Evolutionary conservation across 2,329 filamentous ascomycete genomes (phyloP), one percentile per base, ranked within the genome.

Genomic region (Bipolaris cookei): DNA sequence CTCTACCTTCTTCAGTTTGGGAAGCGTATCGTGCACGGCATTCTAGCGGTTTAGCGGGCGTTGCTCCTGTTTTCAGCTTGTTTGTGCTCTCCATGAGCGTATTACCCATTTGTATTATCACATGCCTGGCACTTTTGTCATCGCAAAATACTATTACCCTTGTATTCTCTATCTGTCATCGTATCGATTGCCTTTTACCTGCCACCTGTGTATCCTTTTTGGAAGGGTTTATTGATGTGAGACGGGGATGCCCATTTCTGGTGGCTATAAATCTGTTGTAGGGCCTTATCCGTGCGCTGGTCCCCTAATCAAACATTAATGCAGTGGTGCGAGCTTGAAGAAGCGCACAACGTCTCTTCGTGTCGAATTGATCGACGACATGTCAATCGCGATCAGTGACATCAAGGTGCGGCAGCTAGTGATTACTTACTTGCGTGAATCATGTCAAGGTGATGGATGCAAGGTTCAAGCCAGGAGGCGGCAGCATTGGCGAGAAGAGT

Each of bases 21-120:
- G 37, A 48, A 48, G 53, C 54, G 32, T 39, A 16, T 58, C 42
- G 43, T 50, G 20, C 35, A 56, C 54, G 59, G 65, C 62, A 69
- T 64, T 42, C 56, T 64, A 65, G 69, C 67, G 64, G 62, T 67
- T 64, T 71, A 71, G 73, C 70, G 70, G 73, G 73, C 69, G 70
- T 74, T 72, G 60, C 56, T 51, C 44, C 47, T 35, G 28, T 38
- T 51, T 48, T 25, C 32, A 37, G 34, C 34, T 48, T 54, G 21
- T 59, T 39, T 43, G 38, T 59, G 42, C 32, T 51, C 45, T 16
- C 30, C 38, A 20, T 37, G 13, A 48, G 53, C 52, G 37, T 44
- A 61, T 37, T 61, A 61, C 58, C 60, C 52, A 63, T 56, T 58
- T 63, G 51, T 49, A 55, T 59, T 46, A 35, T 41, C 16, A n/a